Evolutionary conservation across 139 green algal genomes (phyloP), one percentile per base, ranked within the genome.

Genomic region (Chlorella sorokiniana): DNA sequence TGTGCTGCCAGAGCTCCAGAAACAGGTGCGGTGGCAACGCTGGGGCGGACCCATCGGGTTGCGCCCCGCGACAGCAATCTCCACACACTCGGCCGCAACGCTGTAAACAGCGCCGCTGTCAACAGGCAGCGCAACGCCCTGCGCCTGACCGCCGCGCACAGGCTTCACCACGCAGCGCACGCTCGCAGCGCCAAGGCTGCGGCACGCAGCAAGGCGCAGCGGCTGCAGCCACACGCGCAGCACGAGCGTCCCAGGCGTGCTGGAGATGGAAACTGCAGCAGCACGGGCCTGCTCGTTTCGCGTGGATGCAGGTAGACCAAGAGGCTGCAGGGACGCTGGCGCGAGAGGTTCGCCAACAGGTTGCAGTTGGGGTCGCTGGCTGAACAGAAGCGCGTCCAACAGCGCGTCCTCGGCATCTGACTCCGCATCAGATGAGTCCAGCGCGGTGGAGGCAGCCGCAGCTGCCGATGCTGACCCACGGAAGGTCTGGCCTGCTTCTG

Each of bases 1-100:
- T 79, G 73, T 79, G 73, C 52, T 27, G 54, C 73, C 73, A 79
- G 6, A 79, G 38, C 54, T 79, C 73, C 37, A 79, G 73, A 29
- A 79, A 79, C 40, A 79, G 37, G 54, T 69, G 69, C 2, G 73
- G 73, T 27, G 73, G 73, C 73, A 79, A 48, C 6, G 45, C 7
- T 4, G 48, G 71, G 48, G n/a, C n/a, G n/a, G n/a, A n/a, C n/a
- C n/a, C n/a, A n/a, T 14, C 42, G 11, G 42, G 45, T 35, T 5
- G 16, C 44, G 16, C 31, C 33, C 67, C 11, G 70, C 45, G 44
- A 20, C 37, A 35, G 33, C 71, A 78, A 59, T 25, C 35, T 67
- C 71, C 16, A 78, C 48, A 14, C 4, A 8, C 16, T 25, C 31
- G 27, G 48, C 11, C 33, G 14, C n/a, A n/a, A n/a, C n/a, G n/a